A percentile compares a stretch with the other conserved stretches of the same genome.
Conservation (phyloP, 2,329 filamentous ascomycete species). For the Emergomyces pasteurianus region DNA sequence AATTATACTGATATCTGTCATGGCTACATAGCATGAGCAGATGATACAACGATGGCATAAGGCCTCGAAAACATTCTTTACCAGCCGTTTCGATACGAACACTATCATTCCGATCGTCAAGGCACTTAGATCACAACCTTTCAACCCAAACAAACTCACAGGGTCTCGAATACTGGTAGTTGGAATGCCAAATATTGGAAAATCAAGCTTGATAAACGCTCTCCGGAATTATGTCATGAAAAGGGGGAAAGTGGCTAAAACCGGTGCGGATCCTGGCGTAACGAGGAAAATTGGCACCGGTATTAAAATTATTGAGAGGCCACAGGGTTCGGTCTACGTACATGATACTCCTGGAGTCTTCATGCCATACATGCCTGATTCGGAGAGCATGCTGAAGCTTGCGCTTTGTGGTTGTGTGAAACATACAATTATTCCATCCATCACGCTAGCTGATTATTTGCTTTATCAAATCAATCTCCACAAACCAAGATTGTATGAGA, state of each 20-base stretch:
- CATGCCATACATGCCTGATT: slow-evolving; percentile 75
- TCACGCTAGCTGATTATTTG: slow-evolving; percentile 78
- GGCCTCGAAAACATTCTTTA: slow-evolving; percentile 43
- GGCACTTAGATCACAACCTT: slow-evolving; percentile 14
- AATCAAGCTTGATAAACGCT: slow-evolving; percentile 85
- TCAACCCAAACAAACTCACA: slow-evolving; percentile 41
- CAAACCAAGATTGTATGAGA: slow-evolving; percentile 50
- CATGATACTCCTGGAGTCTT: slow-evolving; percentile 93
- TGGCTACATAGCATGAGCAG: slow-evolving; percentile 32
- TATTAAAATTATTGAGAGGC: slow-evolving; percentile 63
- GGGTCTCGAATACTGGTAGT: slow-evolving; percentile 80
- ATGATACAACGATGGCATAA: slow-evolving; percentile 43
- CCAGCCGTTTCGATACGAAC: slow-evolving; percentile 27
- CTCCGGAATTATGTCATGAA: slow-evolving; percentile 46
- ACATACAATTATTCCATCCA: slow-evolving; percentile 66
- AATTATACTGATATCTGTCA: not conserved
- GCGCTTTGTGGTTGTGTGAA: slow-evolving; percentile 83
- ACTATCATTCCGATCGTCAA: slow-evolving; percentile 38
- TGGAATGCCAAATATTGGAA: slow-evolving; percentile 96
- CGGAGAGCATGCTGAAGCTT: slow-evolving; percentile 89
- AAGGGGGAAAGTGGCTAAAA: slow-evolving; percentile 57
- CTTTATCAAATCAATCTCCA: slow-evolving; percentile 69
- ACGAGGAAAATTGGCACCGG: slow-evolving; percentile 74
- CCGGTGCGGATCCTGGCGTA: slow-evolving; percentile 77
- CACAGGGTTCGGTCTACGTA: slow-evolving; percentile 55